Conservation (phyloP, 2,329 filamentous ascomycete genomes). For the Sclerotinia minor region DNA sequence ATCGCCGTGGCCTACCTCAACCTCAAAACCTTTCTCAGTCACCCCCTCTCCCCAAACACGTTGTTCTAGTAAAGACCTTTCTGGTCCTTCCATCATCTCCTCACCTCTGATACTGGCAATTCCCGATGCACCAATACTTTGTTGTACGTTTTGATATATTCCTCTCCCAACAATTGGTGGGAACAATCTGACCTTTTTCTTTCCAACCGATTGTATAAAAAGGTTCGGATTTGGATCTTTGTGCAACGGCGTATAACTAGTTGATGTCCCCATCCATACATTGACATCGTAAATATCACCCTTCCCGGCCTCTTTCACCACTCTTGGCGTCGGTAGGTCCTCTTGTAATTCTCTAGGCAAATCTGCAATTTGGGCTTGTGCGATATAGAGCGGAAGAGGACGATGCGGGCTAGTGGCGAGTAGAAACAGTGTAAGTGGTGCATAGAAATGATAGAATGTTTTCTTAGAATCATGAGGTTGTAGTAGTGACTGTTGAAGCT, state of each 20-base stretch:
- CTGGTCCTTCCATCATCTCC: constrained; percentile 88
- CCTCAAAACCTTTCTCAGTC: constrained; percentile 39
- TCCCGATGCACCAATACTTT: constrained; percentile 42
- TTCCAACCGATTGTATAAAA: constrained; percentile 77
- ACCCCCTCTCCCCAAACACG: constrained; percentile 62
- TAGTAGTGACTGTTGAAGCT: constrained; percentile 1
- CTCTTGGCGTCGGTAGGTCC: constrained; percentile 67
- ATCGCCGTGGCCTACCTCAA: constrained; percentile 63
- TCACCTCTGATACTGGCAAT: constrained; percentile 60
- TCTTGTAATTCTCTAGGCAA: constrained; percentile 62
- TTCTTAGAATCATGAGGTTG: neutral
- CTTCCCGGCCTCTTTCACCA: constrained; percentile 64
- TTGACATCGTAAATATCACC: constrained; percentile 87
- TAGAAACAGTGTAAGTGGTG: constrained; percentile 42
- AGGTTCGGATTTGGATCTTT: constrained; percentile 92
- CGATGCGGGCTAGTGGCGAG: constrained; percentile 21
- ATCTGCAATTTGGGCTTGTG: constrained; percentile 71
- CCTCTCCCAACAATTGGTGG: constrained; percentile 60
- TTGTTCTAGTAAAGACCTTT: constrained; percentile 64
- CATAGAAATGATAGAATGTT: constrained; percentile 50
- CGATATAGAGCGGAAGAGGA: constrained; percentile 66
- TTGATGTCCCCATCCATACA: constrained; percentile 83
- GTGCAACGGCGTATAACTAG: constrained; percentile 88
- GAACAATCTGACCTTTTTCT: constrained; percentile 73
- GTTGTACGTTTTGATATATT: constrained; percentile 60